Percentiles rank a stretch among this genome's conserved stretches.
These are phyloP conservation scores for Lichtheimia ramosa DNA, from an alignment of 371 early-diverging fungal genomes.

Conservation along the genomic window DNA sequence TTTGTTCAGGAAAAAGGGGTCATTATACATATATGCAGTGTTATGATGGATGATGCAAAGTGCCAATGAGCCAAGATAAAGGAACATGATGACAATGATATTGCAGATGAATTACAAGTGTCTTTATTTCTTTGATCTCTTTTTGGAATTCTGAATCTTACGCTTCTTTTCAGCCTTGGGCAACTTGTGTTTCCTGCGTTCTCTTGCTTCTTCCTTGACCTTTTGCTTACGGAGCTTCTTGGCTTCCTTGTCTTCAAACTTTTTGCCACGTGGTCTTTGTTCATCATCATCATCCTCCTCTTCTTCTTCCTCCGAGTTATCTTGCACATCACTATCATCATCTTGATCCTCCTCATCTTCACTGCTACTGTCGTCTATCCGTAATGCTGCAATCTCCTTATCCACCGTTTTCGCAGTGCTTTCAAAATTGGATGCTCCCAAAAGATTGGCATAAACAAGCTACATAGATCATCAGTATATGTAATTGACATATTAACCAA, in stretches of 20 bases:
- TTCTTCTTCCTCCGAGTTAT: conserved; percentile 33
- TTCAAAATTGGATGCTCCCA: conserved; percentile 26
- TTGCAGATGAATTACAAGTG: too few relatives aligned
- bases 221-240: conserved; percentile 86
- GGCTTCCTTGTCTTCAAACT: conserved; percentile 84
- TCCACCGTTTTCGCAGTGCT: neutral
- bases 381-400: conserved; percentile 1
- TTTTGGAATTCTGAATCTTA: conserved; percentile 59
- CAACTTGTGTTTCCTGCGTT: conserved; percentile 89
- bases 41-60: too few relatives aligned
- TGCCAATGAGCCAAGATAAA: too few relatives aligned
- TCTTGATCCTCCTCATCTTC: conserved; percentile 28
- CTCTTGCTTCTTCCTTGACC: conserved; percentile 88
- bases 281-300: conserved; percentile 47
- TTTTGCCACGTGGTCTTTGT: conserved; percentile 57
- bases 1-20: too few relatives aligned
- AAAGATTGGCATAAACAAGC: conserved; percentile 46
- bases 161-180: conserved; percentile 96
- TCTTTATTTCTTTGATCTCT: conserved; percentile 2
- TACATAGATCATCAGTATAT: neutral
- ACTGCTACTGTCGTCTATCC: conserved; percentile 16
- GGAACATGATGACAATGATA: too few relatives aligned
- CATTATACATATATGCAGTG: too few relatives aligned
- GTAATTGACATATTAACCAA: too few relatives aligned
- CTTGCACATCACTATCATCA: conserved; percentile 33